These are phyloP conservation scores for Komagataea norvegica DNA, from an alignment of 1,139 yeast species.

Conservation along the genomic window DNA sequence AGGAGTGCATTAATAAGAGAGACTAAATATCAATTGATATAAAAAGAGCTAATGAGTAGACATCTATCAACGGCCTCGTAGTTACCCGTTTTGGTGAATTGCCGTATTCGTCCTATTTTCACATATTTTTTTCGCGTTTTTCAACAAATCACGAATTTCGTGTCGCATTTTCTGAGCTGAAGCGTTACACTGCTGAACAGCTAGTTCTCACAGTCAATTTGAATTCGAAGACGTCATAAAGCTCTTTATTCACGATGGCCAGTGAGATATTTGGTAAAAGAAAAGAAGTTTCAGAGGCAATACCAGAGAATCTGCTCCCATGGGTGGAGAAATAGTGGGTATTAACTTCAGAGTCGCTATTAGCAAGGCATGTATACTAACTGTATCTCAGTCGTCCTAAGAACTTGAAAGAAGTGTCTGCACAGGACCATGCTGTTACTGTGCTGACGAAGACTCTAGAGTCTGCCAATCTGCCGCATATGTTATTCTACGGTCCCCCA, in stretches of 20 bases:
- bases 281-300: conserved; percentile 3
- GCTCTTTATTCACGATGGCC: conserved; percentile 1
- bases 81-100: too few species aligned
- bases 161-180: not conserved
- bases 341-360: not conserved
- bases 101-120: too few species aligned
- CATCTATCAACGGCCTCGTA: too few species aligned
- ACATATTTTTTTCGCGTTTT: not conserved
- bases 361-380: conserved; percentile 9
- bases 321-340: conserved; percentile 28
- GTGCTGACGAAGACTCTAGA: conserved; percentile 77
- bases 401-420: conserved; percentile 76
- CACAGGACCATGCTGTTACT: conserved; percentile 86
- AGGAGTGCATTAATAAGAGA: conserved; percentile 33
- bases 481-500: conserved; percentile 96
- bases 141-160: not conserved
- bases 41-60: too few species aligned
- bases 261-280: conserved; percentile 5
- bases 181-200: too few species aligned
- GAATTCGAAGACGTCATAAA: not conserved
- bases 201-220: too few species aligned
- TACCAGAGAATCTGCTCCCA: conserved; percentile 22
- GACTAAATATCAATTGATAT: not conserved
- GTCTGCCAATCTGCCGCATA: conserved; percentile 86
- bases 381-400: conserved; percentile 45